Percentiles rank a stretch among this genome's conserved stretches.
Evolutionary conservation across 1,284 basidiomycete species (phyloP).

Genomic region (Moesziomyces sp.): DNA sequence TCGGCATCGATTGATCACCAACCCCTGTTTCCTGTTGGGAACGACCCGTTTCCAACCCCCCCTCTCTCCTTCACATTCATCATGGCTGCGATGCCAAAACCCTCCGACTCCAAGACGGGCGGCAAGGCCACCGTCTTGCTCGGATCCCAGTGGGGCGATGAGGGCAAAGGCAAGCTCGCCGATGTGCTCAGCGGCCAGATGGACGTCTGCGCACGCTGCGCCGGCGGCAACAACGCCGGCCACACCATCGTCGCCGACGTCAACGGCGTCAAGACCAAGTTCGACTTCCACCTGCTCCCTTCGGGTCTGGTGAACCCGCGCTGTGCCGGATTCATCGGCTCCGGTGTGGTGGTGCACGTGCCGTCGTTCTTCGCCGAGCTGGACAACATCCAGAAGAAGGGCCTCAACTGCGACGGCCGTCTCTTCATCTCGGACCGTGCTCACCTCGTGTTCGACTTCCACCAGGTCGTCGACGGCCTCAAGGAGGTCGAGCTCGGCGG

Average conservation of each 20-base stretch:
- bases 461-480: constrained; percentile 97
- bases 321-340: constrained; percentile 89
- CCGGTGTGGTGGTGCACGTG: constrained; percentile 92
- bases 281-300: constrained; percentile 94
- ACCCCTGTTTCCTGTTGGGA: constrained; percentile 32
- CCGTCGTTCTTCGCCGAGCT: constrained; percentile 96
- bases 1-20: constrained; percentile 59
- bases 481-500: constrained; percentile 98
- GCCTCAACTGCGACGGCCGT: constrained; percentile 82
- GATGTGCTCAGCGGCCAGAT: constrained; percentile 74
- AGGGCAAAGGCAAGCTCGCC: constrained; percentile 67
- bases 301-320: constrained; percentile 90
- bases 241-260: constrained; percentile 93
- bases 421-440: constrained; percentile 95
- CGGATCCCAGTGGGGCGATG: constrained; percentile 67
- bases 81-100: constrained; percentile 66
- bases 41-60: constrained; percentile 7
- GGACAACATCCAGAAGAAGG: constrained; percentile 83
- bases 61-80: constrained; percentile 6
- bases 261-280: constrained; percentile 81
- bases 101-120: constrained; percentile 56
- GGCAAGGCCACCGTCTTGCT: constrained; percentile 65
- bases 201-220: constrained; percentile 94
- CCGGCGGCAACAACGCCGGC: constrained; percentile 97
- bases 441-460: constrained; percentile 97